phyloP scores from a whole-genome alignment of 176 grass and related monocot species.

The Chrysopogon serrulatus region DNA sequence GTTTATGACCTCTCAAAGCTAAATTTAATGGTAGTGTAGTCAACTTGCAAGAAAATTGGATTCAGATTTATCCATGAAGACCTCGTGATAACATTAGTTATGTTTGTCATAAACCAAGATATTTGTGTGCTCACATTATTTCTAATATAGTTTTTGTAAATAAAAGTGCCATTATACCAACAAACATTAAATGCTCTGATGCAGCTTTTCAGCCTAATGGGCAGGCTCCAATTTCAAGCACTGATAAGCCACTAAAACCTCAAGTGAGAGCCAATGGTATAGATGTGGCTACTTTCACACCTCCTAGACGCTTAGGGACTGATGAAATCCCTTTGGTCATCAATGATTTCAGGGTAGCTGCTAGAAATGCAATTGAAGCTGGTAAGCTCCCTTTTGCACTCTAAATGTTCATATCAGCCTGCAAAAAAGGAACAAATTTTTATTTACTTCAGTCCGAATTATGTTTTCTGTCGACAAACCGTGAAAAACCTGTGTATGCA shows the following conservation, averaged over 20 bases:
- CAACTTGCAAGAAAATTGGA: constrained; percentile 8
- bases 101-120: background rate
- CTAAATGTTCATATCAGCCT: background rate
- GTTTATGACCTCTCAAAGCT: background rate
- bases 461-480: background rate
- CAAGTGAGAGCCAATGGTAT: constrained; percentile 31
- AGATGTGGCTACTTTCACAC: constrained; percentile 24
- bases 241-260: constrained; percentile 42
- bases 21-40: background rate
- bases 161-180: background rate
- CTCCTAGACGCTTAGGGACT: constrained; percentile 43
- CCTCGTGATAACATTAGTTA: background rate
- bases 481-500: no score
- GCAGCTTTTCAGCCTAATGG: constrained; percentile 59
- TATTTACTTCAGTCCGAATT: background rate
- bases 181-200: background rate
- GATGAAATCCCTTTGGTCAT: constrained; percentile 52
- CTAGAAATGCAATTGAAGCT: constrained; percentile 69
- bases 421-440: background rate
- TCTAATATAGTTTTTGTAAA: background rate
- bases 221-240: constrained; percentile 68
- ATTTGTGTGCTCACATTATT: background rate
- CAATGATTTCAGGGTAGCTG: constrained; percentile 58
- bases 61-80: background rate
- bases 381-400: constrained; percentile 28